Evolutionary conservation across 1,284 basidiomycete species (phyloP), one percentile per base, ranked within the genome.

Genomic region (Trichosporon faecale): DNA sequence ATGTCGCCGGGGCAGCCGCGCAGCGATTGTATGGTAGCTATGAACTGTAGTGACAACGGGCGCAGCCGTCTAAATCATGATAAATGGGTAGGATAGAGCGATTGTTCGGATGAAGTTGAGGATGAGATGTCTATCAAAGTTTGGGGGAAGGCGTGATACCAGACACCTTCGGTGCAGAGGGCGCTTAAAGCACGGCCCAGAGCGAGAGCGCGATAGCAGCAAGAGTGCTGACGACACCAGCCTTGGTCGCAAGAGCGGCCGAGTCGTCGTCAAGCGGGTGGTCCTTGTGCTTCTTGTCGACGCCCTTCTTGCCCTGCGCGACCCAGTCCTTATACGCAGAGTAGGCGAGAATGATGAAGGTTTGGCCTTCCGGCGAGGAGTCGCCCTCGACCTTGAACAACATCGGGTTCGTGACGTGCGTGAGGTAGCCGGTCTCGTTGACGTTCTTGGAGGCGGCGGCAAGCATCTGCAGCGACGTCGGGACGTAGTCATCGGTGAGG

Each of bases 281-380:
- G 46, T 74, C 70, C 27, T 66, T 68, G 5, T 71, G 72, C 23
- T 70, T 86, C 18, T 80, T 83, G 14, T 29, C 27, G 27, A 31
- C 57, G 29, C 88, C 89, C 46, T 83, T 80, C 14, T 85, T 82
- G 0, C 90, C 89, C 46, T 78, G 82, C 1, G 77, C 81, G 3
- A 87, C 85, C 90, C 90, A 93, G 69, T 92, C 91, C 64, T 85
- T 84, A 84, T 89, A 90, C 16, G 90, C 90, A 0, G 90, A 87
- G 76, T 92, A 87, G 78, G 92, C 85, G 74, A 89, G 84, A 1
- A 93, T 77, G 0, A 91, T 85, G 75, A 93, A 93, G n/a, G 89
- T 90, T 81, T 93, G 87, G 0, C 84, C 86, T 78, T 89, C 88
- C 44, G 88, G 87, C 68, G 88, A 89, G 14, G 87, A 44, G 4